Evolutionary conservation across 2,329 filamentous ascomycete genomes (phyloP), one percentile per base, ranked within the genome.

Genomic region (Calonectria multiphialidica): DNA sequence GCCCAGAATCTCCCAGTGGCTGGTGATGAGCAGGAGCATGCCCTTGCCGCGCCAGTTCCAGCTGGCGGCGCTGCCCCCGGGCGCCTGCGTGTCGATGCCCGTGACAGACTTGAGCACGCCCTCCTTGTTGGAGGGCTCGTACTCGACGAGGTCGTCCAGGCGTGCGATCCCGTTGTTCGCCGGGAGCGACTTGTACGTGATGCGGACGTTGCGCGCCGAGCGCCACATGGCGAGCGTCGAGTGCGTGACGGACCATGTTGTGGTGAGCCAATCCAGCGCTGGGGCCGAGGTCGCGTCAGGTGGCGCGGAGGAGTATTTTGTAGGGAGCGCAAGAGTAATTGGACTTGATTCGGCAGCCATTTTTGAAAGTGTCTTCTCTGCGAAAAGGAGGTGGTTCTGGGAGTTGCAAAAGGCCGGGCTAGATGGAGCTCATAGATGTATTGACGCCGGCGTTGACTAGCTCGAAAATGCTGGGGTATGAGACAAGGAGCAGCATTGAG

Each of bases 1-100:
- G 3, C 93, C 94, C 21, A 97, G 83, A 2, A 97, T 85, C 87
- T 98, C 94, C 95, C 95, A 98, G 80, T 95, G 92, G 55, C 90
- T 93, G 18, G 87, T 89, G 30, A 94, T 93, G 76, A 96, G 91
- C 81, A 88, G 89, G 73, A 98, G 83, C 90, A 89, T 90, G 10
- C 94, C 93, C 79, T 91, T 94, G 10, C 95, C 95, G 57, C 94
- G 88, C 95, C 95, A 98, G 78, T 93, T 88, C 92, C 93, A 94
- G 28, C 81, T 40, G n/a, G 68, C 21, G 84, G 85, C 49, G 53
- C 30, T 50, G 8, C 44, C 66, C 53, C 42, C 62, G 10, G 75
- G 68, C 12, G 72, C 81, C 81, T 75, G 81, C 15, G 86, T 89
- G 83, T 96, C 94, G 68, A 94, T 81, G 42, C 94, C 94, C 15